phyloP scores from a whole-genome alignment of 179 eudicot genomes.

The Pouteria campechiana region DNA sequence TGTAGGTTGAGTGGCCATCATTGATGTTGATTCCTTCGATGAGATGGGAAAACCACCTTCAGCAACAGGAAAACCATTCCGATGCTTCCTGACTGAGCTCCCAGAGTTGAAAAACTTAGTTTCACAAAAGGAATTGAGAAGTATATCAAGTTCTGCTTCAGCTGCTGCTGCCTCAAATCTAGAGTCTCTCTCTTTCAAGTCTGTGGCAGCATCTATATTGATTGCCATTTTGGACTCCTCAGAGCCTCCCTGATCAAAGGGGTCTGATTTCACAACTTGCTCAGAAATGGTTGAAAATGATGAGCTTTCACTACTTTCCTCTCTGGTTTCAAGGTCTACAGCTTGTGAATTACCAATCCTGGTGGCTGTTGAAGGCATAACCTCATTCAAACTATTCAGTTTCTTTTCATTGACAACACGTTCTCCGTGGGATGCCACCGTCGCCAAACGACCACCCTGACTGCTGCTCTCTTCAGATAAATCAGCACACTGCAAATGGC shows the following conservation, averaged over 20 bases:
- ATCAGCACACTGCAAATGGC: conserved; percentile 27
- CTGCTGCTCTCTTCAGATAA: conserved; percentile 8
- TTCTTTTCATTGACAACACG: no score
- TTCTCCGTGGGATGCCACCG: no score
- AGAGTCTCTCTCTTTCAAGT: conserved; percentile 7
- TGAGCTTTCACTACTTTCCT: no score
- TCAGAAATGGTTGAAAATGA: no score
- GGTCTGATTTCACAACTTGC: background rate
- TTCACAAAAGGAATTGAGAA: conserved; percentile 36
- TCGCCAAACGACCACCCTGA: no score
- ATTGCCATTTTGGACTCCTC: background rate
- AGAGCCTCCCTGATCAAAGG: no score
- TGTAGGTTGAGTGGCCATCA: conserved; percentile 3
- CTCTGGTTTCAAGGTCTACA: no score
- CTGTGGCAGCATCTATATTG: conserved; percentile 3
- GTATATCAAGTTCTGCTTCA: conserved; percentile 64
- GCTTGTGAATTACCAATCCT: no score
- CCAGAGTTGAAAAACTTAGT: conserved; percentile 13
- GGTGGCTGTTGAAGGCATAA: no score
- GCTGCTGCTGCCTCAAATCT: conserved; percentile 28
- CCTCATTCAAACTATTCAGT: no score
- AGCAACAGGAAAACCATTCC: no score
- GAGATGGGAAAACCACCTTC: no score
- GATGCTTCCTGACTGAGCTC: background rate
- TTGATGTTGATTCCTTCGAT: conserved; percentile 7